Evolutionary conservation across 2,329 filamentous ascomycete genomes (phyloP).

Genomic region (Coniochaeta ligniaria): DNA sequence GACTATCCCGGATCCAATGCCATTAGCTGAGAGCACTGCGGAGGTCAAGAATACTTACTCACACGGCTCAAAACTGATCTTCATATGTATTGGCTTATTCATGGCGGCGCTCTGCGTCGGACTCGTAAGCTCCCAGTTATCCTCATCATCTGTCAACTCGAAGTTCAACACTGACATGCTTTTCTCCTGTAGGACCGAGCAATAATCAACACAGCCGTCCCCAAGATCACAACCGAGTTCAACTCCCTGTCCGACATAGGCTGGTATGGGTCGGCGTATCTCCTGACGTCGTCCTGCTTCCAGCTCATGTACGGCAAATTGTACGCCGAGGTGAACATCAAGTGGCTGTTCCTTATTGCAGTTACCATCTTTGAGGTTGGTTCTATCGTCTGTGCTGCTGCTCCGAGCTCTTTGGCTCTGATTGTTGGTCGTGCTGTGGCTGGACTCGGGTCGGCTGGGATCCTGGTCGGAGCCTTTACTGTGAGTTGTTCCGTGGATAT

Average conservation of each 20-base stretch:
- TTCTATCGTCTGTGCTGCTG: slow-evolving; percentile 17
- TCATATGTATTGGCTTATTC: slow-evolving; percentile 4
- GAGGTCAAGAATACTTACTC: neutral
- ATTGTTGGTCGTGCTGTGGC: slow-evolving; percentile 6
- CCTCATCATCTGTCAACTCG: neutral
- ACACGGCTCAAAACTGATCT: slow-evolving; percentile 2
- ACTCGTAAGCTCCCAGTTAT: slow-evolving; percentile 2
- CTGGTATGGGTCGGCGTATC: slow-evolving; percentile 7
- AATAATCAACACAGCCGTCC: slow-evolving; percentile 9
- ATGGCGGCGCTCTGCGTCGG: slow-evolving; percentile 6
- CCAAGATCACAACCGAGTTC: slow-evolving; percentile 9
- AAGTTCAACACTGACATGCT: neutral
- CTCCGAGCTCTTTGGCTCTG: slow-evolving; percentile 6
- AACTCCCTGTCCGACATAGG: slow-evolving; percentile 7
- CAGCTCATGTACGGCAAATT: slow-evolving; percentile 21
- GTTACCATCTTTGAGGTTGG: slow-evolving; percentile 18
- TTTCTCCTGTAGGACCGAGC: slow-evolving; percentile 3
- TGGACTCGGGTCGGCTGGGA: slow-evolving; percentile 1
- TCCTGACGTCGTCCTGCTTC: slow-evolving; percentile 7
- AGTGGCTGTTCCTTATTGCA: slow-evolving; percentile 18
- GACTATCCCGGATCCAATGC: too few relatives aligned
- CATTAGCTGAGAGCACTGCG: too few relatives aligned
- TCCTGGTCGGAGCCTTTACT: slow-evolving; percentile 4
- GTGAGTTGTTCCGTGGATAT: neutral
- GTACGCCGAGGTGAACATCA: slow-evolving; percentile 23